A percentile compares a stretch with the other conserved stretches of the same genome.
phyloP scores from a whole-genome alignment of 2,329 filamentous ascomycete genomes.

The Colletotrichum gloeosporioides region DNA sequence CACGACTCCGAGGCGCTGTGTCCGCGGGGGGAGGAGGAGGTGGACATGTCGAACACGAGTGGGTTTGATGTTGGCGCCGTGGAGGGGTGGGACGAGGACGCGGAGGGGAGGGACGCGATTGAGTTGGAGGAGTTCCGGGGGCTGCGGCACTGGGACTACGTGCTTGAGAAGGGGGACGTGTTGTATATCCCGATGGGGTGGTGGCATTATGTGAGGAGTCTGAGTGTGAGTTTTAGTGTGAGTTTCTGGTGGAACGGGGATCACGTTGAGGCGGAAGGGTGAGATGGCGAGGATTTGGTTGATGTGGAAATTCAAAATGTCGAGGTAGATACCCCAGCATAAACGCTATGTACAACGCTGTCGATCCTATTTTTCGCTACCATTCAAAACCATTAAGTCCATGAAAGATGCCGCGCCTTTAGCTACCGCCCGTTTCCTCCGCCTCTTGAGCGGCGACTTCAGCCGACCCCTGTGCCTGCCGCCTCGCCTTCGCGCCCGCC shows the following conservation, averaged over 20 bases:
- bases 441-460: slow-evolving; percentile 39
- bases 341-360: background rate
- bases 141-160: slow-evolving; percentile 74
- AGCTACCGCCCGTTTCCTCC: background rate
- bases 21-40: slow-evolving; percentile 75
- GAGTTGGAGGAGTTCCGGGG: slow-evolving; percentile 56
- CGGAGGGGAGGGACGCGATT: slow-evolving; percentile 34
- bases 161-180: slow-evolving; percentile 82
- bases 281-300: background rate
- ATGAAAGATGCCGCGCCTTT: background rate
- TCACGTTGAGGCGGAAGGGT: background rate
- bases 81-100: slow-evolving; percentile 61
- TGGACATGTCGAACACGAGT: slow-evolving; percentile 95
- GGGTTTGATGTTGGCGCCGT: slow-evolving; percentile 75
- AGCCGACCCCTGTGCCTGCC: slow-evolving; percentile 44
- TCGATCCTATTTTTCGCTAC: background rate
- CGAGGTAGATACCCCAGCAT: background rate
- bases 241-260: slow-evolving; percentile 89
- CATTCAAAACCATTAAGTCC: background rate
- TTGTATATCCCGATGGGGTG: slow-evolving; percentile 92
- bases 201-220: slow-evolving; percentile 95
- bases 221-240: slow-evolving; percentile 90
- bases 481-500: slow-evolving; percentile 63
- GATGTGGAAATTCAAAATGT: background rate
- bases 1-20: slow-evolving; percentile 61